Evolutionary conservation across 768 basidiomycete genomes (phyloP), one percentile per base, ranked within the genome.

Genomic region (Cantharellus anzutake): DNA sequence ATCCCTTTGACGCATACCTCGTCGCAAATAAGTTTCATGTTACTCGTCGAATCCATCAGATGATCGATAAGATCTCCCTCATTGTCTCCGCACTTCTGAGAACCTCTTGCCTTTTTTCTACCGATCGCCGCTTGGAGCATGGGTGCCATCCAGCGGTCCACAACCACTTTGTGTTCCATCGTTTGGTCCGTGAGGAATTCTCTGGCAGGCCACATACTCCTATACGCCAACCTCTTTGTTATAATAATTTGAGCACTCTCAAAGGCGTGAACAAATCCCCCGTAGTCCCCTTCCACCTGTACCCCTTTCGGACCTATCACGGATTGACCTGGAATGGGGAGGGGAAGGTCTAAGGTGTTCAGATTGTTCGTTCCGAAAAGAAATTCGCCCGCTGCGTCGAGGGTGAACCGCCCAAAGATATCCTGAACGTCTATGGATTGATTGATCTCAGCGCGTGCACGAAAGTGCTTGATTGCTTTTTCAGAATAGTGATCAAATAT

Each of bases 401-500:
- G 20, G 20, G 20, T 29, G 20, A 29, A 29, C 20, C 20, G 20
- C 20, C 41, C 61, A 41, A 60, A 62, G 38, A 62, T 38, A 16
- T 62, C 61, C 44, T 62, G 61, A 5, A 62, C 41, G 38, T 62
- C 61, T 57, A 50, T 53, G 35, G 60, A 38, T 41, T 60, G 66
- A 70, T 69, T 2, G 67, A 68, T 44, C 51, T 51, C 14, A 3
- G 42, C 51, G 4, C 35, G 4, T 2, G 14, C 48, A 14, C 63
- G 63, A 37, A 65, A 34, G 2, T 4, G n/a, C n/a, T 20, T 35
- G 14, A 68, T 5, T 41, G 64, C 61, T 1, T 58, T 48, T 16
- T 58, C 20, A 16, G 66, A 65, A 39, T 59, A 56, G 0, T 65
- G 61, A 3, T 51, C 51, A 60, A 69, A 67, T 7, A 64, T 51